These are phyloP conservation scores for Saturnispora zaruensis DNA, from an alignment of 805 yeast genomes.

Conservation along the genomic window DNA sequence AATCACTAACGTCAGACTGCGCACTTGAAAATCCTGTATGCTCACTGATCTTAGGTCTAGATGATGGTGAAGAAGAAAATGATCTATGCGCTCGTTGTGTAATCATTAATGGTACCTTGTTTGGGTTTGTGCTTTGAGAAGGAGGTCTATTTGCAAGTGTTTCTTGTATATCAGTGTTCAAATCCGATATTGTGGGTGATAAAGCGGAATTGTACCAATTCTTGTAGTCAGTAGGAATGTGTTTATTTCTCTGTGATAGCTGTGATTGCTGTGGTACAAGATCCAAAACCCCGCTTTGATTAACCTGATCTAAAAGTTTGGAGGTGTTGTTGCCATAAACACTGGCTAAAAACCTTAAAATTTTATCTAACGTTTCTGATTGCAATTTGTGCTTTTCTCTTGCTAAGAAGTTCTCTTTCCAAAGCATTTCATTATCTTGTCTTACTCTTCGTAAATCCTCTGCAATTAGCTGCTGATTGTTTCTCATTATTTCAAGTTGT, in stretches of 20 bases:
- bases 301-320: conserved; percentile 24
- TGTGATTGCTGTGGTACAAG: conserved; percentile 1
- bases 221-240: background rate
- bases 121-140: background rate
- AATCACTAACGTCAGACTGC: conserved; percentile 7
- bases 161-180: background rate
- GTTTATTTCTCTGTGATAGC: background rate
- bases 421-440: conserved; percentile 79
- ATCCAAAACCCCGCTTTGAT: conserved; percentile 6
- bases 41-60: background rate
- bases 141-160: background rate
- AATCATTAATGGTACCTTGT: conserved; percentile 21
- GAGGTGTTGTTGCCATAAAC: conserved; percentile 61
- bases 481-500: conserved; percentile 69
- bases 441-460: conserved; percentile 79
- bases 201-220: background rate
- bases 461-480: conserved; percentile 70
- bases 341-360: conserved; percentile 77
- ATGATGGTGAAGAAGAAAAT: conserved; percentile 6
- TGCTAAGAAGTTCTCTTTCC: conserved; percentile 81
- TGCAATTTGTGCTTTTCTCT: conserved; percentile 82
- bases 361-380: conserved; percentile 80
- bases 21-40: conserved; percentile 1
- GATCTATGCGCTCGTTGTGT: conserved; percentile 22
- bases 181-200: conserved; percentile 8